These are phyloP conservation scores for Cordyceps militaris DNA, from an alignment of 2,329 filamentous ascomycete species.

Conservation along the genomic window DNA sequence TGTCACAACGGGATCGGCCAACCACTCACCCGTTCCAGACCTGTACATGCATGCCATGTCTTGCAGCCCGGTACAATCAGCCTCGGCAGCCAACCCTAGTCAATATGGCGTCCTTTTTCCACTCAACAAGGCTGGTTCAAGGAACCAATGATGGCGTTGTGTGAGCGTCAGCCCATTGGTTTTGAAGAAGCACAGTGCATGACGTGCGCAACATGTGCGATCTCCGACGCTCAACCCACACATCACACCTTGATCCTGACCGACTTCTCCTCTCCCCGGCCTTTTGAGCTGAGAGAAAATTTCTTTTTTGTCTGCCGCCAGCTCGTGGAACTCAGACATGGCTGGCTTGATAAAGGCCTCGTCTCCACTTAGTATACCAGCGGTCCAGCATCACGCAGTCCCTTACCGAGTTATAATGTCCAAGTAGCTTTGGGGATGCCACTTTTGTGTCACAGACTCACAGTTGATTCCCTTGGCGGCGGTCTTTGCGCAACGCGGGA, in stretches of 20 bases:
- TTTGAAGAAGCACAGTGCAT: neutral
- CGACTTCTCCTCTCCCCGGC: neutral
- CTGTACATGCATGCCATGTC: conserved; percentile 1
- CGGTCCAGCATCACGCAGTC: neutral
- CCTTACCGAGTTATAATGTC: neutral
- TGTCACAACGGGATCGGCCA: neutral
- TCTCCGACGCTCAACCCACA: neutral
- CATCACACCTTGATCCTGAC: neutral
- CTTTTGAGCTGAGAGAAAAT: neutral
- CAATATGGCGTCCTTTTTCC: too few species aligned
- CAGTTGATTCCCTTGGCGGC: neutral
- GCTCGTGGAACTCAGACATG: conserved; percentile 11
- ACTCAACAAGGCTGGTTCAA: too few species aligned
- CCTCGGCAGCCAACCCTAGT: neutral
- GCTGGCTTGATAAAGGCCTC: conserved; percentile 1
- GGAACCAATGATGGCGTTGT: too few species aligned
- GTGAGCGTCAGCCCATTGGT: neutral
- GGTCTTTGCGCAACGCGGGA: neutral
- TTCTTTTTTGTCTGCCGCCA: conserved; percentile 1
- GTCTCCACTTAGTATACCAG: neutral
- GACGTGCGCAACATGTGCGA: neutral
- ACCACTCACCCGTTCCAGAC: neutral
- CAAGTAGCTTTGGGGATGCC: neutral
- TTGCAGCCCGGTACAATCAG: neutral
- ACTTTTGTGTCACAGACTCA: neutral